phyloP scores from a whole-genome alignment of 495 filamentous ascomycete genomes.

The Talaromyces trachyspermus region DNA sequence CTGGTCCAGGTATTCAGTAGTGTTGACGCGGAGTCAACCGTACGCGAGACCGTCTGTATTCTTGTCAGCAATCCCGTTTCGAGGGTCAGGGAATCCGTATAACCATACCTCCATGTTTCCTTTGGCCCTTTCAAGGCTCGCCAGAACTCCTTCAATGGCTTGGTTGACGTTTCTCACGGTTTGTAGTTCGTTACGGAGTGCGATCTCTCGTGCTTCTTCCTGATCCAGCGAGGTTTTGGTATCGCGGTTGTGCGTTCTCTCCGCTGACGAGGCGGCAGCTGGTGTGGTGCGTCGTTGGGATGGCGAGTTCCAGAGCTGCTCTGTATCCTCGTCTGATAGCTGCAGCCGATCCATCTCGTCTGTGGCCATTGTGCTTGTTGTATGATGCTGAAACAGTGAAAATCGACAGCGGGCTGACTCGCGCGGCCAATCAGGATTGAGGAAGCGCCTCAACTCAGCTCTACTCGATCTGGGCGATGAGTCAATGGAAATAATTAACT shows the following conservation, averaged over 20 bases:
- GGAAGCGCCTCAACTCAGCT: no score
- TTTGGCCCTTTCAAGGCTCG: slow-evolving; percentile 70
- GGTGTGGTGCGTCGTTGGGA: slow-evolving; percentile 36
- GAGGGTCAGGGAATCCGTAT: no score
- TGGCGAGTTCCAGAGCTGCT: slow-evolving; percentile 69
- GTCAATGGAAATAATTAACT: neutral
- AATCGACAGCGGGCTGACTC: no score
- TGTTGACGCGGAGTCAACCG: slow-evolving; percentile 80
- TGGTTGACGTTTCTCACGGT: slow-evolving; percentile 77
- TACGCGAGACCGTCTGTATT: slow-evolving; percentile 72
- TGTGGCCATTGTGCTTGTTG: no score
- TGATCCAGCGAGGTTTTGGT: slow-evolving; percentile 52
- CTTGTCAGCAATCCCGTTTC: neutral
- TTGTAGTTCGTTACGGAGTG: slow-evolving; percentile 69
- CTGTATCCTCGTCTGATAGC: slow-evolving; percentile 50
- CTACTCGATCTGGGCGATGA: no score
- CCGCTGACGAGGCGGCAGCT: slow-evolving; percentile 16
- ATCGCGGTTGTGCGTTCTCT: slow-evolving; percentile 37
- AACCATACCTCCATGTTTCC: slow-evolving; percentile 88
- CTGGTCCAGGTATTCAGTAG: slow-evolving; percentile 95
- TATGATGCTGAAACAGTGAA: no score
- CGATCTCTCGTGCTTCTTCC: slow-evolving; percentile 64
- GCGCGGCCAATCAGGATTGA: no score
- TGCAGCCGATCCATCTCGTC: slow-evolving; percentile 44
- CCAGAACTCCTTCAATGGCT: slow-evolving; percentile 76